Conservation (phyloP, 352 stramenopile genomes). For the Pythium sukuiense region DNA sequence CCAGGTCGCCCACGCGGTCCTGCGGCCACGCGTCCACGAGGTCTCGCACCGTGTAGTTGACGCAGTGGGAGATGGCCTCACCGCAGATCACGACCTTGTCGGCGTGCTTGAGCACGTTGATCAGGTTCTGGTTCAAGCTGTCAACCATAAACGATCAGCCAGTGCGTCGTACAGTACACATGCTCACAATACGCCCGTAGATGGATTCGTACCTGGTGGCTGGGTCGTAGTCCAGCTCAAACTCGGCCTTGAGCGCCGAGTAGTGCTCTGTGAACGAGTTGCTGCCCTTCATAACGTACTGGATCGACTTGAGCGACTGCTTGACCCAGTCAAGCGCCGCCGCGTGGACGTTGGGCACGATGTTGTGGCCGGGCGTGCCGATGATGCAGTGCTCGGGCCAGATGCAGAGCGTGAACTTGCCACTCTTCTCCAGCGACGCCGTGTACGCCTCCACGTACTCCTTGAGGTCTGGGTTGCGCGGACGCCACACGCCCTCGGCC, state of each 20-base stretch:
- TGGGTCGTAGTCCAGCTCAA: constrained; percentile 78
- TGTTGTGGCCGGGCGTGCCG: constrained; percentile 86
- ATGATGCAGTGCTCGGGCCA: constrained; percentile 98
- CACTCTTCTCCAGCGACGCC: constrained; percentile 76
- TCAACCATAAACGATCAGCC: constrained; percentile 76
- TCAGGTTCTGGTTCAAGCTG: constrained; percentile 84
- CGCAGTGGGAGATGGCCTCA: constrained; percentile 95
- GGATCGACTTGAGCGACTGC: constrained; percentile 53
- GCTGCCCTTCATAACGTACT: constrained; percentile 93
- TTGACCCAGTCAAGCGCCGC: constrained; percentile 89
- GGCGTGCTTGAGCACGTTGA: constrained; percentile 83
- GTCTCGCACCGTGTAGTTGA: constrained; percentile 96
- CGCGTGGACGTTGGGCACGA: constrained; percentile 81
- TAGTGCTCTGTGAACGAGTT: constrained; percentile 98
- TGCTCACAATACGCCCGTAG: no score
- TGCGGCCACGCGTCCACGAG: constrained; percentile 85
- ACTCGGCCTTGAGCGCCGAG: constrained; percentile 93
- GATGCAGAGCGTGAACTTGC: constrained; percentile 93
- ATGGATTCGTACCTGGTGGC: constrained; percentile 25
- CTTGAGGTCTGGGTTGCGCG: constrained; percentile 61
- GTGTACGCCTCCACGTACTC: constrained; percentile 93
- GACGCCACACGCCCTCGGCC: constrained; percentile 47
- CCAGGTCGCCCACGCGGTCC: constrained; percentile 60
- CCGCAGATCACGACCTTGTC: constrained; percentile 91
- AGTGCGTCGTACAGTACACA: no score